phyloP scores from a whole-genome alignment of 345 rosid species.

The Populus alba region DNA sequence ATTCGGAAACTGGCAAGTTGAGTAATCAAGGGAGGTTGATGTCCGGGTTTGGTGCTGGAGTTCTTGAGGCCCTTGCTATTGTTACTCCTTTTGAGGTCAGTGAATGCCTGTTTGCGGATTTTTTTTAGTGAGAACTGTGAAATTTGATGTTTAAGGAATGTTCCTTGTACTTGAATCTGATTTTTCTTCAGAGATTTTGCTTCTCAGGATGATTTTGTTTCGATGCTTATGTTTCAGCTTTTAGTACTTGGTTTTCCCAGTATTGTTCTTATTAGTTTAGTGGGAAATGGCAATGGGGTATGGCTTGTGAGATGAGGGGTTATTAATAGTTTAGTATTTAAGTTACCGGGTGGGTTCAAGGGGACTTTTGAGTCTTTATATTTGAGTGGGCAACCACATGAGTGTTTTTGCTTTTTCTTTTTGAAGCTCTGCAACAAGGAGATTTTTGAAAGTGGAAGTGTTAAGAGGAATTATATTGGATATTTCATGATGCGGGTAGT shows the following conservation, averaged over 20 bases:
- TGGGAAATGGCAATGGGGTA: too few species aligned
- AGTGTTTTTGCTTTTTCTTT: background rate
- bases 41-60: constrained; percentile 94
- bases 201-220: too few species aligned
- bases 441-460: background rate
- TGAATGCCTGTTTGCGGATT: background rate
- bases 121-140: background rate
- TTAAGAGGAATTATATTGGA: background rate
- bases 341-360: too few species aligned
- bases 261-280: too few species aligned
- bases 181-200: too few species aligned
- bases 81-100: constrained; percentile 93
- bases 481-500: background rate
- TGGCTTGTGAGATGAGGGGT: too few species aligned
- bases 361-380: too few species aligned
- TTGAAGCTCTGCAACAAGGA: background rate
- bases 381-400: too few species aligned
- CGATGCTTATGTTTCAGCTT: too few species aligned
- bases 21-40: constrained; percentile 55
- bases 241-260: too few species aligned
- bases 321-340: too few species aligned
- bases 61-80: constrained; percentile 86
- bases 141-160: background rate
- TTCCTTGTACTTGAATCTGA: background rate
- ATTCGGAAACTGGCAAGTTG: constrained; percentile 65